phyloP scores from a whole-genome alignment of 2,329 filamentous ascomycete genomes.

The Cyphellophora attinorum region DNA sequence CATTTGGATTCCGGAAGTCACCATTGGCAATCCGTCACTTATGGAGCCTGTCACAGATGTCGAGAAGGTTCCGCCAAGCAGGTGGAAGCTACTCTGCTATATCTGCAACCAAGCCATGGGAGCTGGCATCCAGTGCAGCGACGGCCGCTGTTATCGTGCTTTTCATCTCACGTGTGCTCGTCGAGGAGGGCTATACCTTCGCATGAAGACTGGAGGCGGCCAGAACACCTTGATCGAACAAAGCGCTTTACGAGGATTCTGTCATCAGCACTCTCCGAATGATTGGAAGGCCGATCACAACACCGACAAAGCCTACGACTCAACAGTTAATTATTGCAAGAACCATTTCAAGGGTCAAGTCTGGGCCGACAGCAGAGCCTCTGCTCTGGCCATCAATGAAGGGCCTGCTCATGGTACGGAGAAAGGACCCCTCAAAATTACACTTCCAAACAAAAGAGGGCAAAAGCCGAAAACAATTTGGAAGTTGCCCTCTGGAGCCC shows the following conservation, averaged over 20 bases:
- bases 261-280: constrained; percentile 83
- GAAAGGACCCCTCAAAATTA: constrained; percentile 41
- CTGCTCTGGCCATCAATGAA: constrained; percentile 69
- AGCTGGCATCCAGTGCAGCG: constrained; percentile 94
- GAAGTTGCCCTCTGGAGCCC: constrained; percentile 89
- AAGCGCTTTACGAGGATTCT: constrained; percentile 84
- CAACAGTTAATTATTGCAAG: constrained; percentile 83
- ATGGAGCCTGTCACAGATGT: constrained; percentile 98
- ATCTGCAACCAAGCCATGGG: constrained; percentile 98
- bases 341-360: constrained; percentile 78
- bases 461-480: constrained; percentile 60
- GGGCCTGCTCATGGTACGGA: constrained; percentile 33
- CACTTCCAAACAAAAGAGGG: constrained; percentile 48
- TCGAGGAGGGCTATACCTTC: constrained; percentile 75
- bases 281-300: constrained; percentile 84
- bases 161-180: constrained; percentile 96
- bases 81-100: constrained; percentile 92
- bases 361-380: constrained; percentile 84
- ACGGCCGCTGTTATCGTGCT: constrained; percentile 92
- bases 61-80: constrained; percentile 88
- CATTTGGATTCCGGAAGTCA: constrained; percentile 97
- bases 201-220: constrained; percentile 90
- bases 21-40: constrained; percentile 87
- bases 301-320: constrained; percentile 67
- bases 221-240: constrained; percentile 68